Conservation (phyloP, 352 stramenopile genomes). For the Globisporangium mamillatum region DNA sequence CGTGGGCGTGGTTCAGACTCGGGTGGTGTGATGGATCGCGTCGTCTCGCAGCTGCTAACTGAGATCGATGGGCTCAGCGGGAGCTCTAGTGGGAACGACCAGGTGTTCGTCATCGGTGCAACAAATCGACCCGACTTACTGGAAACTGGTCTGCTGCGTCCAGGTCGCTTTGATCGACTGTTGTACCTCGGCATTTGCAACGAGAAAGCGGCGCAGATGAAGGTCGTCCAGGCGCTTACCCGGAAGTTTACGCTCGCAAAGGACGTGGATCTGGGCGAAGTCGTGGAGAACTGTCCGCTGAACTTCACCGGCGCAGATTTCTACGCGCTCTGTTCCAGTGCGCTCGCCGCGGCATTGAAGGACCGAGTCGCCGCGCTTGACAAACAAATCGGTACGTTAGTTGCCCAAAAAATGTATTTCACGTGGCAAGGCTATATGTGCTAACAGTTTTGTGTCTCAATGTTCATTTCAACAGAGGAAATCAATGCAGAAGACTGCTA, state of each 20-base stretch:
- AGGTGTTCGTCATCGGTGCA: constrained; percentile 95
- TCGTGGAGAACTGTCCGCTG: constrained; percentile 58
- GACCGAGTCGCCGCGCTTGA: constrained; percentile 68
- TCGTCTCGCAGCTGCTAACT: constrained; percentile 94
- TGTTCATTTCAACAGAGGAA: constrained; percentile 30
- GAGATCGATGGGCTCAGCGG: constrained; percentile 91
- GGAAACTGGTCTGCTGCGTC: constrained; percentile 93
- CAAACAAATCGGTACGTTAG: constrained; percentile 48
- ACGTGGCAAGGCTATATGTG: background rate
- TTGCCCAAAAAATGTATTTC: background rate
- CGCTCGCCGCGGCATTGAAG: constrained; percentile 73
- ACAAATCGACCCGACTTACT: constrained; percentile 97
- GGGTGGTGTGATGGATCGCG: constrained; percentile 94
- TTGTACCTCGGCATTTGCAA: constrained; percentile 83
- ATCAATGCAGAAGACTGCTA: constrained; percentile 82
- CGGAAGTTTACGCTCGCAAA: constrained; percentile 71
- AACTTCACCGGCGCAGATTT: constrained; percentile 86
- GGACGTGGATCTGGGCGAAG: constrained; percentile 55
- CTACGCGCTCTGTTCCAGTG: constrained; percentile 79
- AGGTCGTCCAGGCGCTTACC: constrained; percentile 82
- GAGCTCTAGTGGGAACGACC: constrained; percentile 46
- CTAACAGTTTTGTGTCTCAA: constrained; percentile 1
- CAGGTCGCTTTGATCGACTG: constrained; percentile 87
- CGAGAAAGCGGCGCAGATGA: constrained; percentile 65
- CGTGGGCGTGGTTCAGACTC: constrained; percentile 87